A percentile compares a stretch with the other conserved stretches of the same genome.
These are phyloP conservation scores for Ophiostoma sp. DNA, from an alignment of 2,329 filamentous ascomycete genomes.

Conservation along the genomic window DNA sequence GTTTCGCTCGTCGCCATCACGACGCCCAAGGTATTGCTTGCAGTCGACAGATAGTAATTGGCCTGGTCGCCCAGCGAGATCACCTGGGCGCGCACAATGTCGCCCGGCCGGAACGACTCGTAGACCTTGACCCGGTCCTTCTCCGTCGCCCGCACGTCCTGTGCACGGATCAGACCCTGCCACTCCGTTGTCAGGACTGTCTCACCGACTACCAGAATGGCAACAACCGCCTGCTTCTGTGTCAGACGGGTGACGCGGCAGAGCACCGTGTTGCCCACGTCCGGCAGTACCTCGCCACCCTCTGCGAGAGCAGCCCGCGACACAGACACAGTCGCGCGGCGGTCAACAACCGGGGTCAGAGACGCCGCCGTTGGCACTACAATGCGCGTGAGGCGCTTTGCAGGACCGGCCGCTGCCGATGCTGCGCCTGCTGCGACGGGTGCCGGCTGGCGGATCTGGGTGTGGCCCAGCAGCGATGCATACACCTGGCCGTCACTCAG, in stretches of 20 bases:
- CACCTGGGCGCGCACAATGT: constrained; percentile 82
- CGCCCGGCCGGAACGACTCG: constrained; percentile 86
- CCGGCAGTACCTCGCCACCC: constrained; percentile 63
- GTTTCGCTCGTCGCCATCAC: constrained; percentile 86
- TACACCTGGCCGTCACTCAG: constrained; percentile 68
- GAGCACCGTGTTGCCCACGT: constrained; percentile 73
- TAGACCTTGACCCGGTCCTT: constrained; percentile 91
- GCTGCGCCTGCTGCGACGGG: constrained; percentile 32
- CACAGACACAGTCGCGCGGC: constrained; percentile 53
- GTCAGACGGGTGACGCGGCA: constrained; percentile 81
- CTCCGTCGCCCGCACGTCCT: constrained; percentile 91
- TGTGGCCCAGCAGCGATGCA: constrained; percentile 73
- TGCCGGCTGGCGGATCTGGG: constrained; percentile 48
- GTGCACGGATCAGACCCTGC: constrained; percentile 76
- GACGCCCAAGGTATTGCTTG: constrained; percentile 84
- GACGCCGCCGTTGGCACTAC: constrained; percentile 37
- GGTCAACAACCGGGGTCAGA: constrained; percentile 36
- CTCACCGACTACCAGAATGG: constrained; percentile 76
- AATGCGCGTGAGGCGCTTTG: constrained; percentile 56
- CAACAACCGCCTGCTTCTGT: constrained; percentile 76
- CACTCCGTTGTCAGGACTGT: constrained; percentile 71
- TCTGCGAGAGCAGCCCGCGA: constrained; percentile 37
- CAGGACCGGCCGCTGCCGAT: constrained; percentile 37
- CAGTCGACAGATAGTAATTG: constrained; percentile 92
- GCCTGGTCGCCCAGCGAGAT: constrained; percentile 89